A percentile compares a stretch with the other conserved stretches of the same genome.
These are phyloP conservation scores for Cystobasidium pallidum DNA, from an alignment of 1,284 basidiomycete species.

Conservation along the genomic window DNA sequence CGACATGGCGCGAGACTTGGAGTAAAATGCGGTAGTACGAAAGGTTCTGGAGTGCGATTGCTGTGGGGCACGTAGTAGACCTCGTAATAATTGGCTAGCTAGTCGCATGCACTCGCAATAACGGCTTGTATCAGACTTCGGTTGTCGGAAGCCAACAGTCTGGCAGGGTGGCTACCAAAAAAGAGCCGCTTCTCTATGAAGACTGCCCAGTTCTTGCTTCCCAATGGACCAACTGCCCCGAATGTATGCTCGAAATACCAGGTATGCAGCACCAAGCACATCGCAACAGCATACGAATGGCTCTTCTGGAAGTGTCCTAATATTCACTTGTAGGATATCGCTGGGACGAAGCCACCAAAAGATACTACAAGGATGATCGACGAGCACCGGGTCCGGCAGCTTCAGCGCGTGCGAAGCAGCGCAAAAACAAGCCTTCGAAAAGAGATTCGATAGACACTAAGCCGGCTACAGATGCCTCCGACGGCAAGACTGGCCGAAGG, in stretches of 20 bases:
- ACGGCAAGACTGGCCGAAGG: neutral
- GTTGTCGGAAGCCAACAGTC: neutral
- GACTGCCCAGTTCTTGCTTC: neutral
- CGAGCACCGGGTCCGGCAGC: neutral
- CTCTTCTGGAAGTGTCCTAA: neutral
- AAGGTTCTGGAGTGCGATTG: neutral
- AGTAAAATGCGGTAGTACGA: neutral
- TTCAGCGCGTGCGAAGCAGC: neutral
- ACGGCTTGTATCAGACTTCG: neutral
- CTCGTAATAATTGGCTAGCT: constrained; percentile 2
- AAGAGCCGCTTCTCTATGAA: neutral
- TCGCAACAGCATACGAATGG: too few species aligned
- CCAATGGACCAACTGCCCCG: constrained; percentile 5
- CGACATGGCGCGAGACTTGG: constrained; percentile 40
- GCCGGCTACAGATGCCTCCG: neutral
- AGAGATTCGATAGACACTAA: neutral
- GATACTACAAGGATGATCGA: constrained; percentile 36
- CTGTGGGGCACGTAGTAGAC: constrained; percentile 18
- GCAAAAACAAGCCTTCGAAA: neutral
- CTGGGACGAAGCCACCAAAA: constrained; percentile 35
- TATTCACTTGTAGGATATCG: constrained; percentile 10
- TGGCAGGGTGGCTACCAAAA: neutral
- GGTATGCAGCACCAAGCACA: neutral
- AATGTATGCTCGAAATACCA: constrained; percentile 43
- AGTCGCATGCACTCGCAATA: constrained; percentile 24